These are phyloP conservation scores for Podaxis sp. DNA, from an alignment of 768 basidiomycete genomes.

Conservation along the genomic window DNA sequence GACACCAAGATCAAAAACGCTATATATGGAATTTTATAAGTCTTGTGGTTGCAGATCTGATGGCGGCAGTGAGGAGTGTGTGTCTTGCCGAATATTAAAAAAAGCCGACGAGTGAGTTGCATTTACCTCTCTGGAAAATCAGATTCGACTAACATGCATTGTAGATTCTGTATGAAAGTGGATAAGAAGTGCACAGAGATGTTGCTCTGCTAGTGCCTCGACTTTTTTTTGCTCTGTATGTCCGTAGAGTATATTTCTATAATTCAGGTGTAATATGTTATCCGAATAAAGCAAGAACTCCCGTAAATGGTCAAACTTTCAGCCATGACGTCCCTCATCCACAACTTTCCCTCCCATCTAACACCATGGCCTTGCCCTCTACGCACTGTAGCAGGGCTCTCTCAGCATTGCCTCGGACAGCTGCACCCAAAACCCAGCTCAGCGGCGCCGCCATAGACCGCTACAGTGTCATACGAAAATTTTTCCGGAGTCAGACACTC, in stretches of 20 bases:
- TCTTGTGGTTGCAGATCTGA: conserved; percentile 1
- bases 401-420: background rate
- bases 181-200: background rate
- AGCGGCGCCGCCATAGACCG: conserved; percentile 40
- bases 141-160: background rate
- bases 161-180: conserved; percentile 2
- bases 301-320: background rate
- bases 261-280: background rate
- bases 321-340: conserved; percentile 10
- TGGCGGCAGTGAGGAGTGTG: background rate
- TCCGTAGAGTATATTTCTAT: background rate
- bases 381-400: conserved; percentile 4
- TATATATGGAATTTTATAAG: background rate
- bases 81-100: conserved; percentile 7
- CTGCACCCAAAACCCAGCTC: background rate
- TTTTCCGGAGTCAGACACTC: conserved; percentile 45
- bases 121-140: background rate
- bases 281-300: background rate
- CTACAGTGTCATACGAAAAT: conserved; percentile 56
- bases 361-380: conserved; percentile 7
- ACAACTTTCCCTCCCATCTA: background rate
- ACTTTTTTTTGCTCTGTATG: background rate
- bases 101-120: conserved; percentile 1
- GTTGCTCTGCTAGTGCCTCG: background rate
- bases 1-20: background rate